Conservation (phyloP, 1,284 basidiomycete genomes). For the Neotropicomus parvogracilis region DNA sequence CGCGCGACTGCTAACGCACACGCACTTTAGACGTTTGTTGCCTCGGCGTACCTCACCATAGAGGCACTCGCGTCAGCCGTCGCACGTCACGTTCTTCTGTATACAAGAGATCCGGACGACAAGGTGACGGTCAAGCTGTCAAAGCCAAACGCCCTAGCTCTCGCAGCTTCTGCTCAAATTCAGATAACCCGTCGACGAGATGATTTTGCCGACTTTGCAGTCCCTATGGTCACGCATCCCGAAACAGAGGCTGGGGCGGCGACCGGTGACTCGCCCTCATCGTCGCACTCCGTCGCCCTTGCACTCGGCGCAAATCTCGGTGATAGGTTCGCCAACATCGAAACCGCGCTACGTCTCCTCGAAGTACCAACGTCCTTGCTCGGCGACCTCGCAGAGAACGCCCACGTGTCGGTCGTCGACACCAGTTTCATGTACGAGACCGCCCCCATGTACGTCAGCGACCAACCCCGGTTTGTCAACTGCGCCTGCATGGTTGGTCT, state of each 20-base stretch:
- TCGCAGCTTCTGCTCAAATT: slow-evolving; percentile 49
- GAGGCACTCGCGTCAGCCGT: slow-evolving; percentile 70
- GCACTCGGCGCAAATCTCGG: slow-evolving; percentile 92
- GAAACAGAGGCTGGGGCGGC: no score
- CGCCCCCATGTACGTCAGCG: slow-evolving; percentile 90
- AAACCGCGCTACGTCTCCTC: slow-evolving; percentile 33
- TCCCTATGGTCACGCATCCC: not conserved
- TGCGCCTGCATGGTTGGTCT: slow-evolving; percentile 76
- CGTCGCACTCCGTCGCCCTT: slow-evolving; percentile 52
- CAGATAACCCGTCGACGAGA: slow-evolving; percentile 13
- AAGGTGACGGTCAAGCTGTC: slow-evolving; percentile 59
- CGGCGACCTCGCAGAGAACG: slow-evolving; percentile 19
- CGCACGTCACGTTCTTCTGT: slow-evolving; percentile 42
- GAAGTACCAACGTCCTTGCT: slow-evolving; percentile 25
- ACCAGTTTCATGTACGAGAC: slow-evolving; percentile 95
- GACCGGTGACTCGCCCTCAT: slow-evolving; percentile 27
- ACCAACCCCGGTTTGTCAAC: slow-evolving; percentile 90
- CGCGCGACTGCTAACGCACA: slow-evolving; percentile 6
- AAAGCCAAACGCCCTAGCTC: slow-evolving; percentile 68
- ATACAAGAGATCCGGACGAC: slow-evolving; percentile 21
- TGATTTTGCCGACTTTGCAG: slow-evolving; percentile 12
- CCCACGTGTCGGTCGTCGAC: slow-evolving; percentile 52
- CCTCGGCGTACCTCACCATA: slow-evolving; percentile 58
- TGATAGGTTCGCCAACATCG: slow-evolving; percentile 83
- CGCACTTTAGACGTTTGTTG: slow-evolving; percentile 15